Conservation (phyloP, 805 yeast species). For the Saturnispora ahearnii region DNA sequence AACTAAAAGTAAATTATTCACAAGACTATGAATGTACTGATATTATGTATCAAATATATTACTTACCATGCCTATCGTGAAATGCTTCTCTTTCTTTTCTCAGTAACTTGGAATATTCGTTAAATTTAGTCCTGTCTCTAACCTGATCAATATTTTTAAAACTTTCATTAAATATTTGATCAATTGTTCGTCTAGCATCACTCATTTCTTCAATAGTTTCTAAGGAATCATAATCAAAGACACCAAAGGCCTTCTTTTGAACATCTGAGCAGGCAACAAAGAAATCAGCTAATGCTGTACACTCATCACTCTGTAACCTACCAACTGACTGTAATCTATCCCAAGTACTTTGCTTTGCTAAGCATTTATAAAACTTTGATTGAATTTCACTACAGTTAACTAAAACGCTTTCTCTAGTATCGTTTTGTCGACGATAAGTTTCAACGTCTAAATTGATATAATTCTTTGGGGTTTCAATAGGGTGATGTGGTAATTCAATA, state of each 20-base stretch:
- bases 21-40: neutral
- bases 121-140: constrained; percentile 18
- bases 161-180: constrained; percentile 21
- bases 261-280: constrained; percentile 24
- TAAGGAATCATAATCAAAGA: constrained; percentile 27
- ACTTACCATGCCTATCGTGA: constrained; percentile 21
- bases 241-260: constrained; percentile 25
- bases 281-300: constrained; percentile 23
- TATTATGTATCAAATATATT: neutral
- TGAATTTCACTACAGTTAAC: constrained; percentile 30
- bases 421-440: constrained; percentile 22
- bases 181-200: constrained; percentile 22
- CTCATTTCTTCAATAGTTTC: constrained; percentile 24
- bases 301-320: constrained; percentile 18
- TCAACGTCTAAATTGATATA: constrained; percentile 17
- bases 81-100: constrained; percentile 25
- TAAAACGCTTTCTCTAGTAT: constrained; percentile 22
- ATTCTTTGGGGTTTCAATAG: constrained; percentile 3
- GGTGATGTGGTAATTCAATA: constrained; percentile 6
- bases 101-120: constrained; percentile 21
- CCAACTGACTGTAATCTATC: constrained; percentile 13
- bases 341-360: constrained; percentile 15
- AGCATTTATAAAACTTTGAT: constrained; percentile 22
- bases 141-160: constrained; percentile 23
- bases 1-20: neutral